These are phyloP conservation scores for Pseudogymnoascus sp. DNA, from an alignment of 2,329 filamentous ascomycete genomes.

Conservation along the genomic window DNA sequence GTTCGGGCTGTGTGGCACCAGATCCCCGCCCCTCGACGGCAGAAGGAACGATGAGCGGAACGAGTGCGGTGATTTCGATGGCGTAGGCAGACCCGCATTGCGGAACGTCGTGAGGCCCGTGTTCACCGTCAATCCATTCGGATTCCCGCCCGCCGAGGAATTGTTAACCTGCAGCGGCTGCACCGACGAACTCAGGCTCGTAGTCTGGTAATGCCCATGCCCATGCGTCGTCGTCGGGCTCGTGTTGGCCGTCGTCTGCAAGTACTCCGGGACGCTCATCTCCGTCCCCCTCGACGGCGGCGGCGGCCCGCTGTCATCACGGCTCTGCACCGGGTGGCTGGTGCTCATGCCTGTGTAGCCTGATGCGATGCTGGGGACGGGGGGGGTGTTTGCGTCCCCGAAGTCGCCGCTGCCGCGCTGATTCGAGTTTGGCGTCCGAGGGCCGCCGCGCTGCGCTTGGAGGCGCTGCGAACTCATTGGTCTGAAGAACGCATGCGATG, in stretches of 20 bases:
- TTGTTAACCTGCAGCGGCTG: constrained; percentile 52
- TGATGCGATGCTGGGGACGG: constrained; percentile 35
- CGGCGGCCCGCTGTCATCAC: constrained; percentile 45
- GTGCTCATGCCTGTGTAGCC: constrained; percentile 44
- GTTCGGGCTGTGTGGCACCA: constrained; percentile 39
- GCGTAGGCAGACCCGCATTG: constrained; percentile 45
- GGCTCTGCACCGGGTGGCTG: constrained; percentile 37
- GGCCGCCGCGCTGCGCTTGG: constrained; percentile 72
- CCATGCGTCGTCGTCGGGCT: constrained; percentile 64
- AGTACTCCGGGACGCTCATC: constrained; percentile 59
- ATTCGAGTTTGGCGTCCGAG: constrained; percentile 34
- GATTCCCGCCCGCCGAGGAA: constrained; percentile 12
- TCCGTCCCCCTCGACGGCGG: constrained; percentile 74
- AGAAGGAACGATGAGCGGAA: constrained; percentile 70
- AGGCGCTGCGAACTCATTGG: constrained; percentile 95
- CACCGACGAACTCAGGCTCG: constrained; percentile 69
- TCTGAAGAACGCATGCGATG: constrained; percentile 85
- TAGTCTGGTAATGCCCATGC: constrained; percentile 45
- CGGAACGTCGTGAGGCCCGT: constrained; percentile 52
- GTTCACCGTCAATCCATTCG: constrained; percentile 44
- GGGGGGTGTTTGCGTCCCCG: constrained; percentile 34
- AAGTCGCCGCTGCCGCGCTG: constrained; percentile 31
- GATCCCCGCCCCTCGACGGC: constrained; percentile 44
- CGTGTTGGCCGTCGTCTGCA: constrained; percentile 54
- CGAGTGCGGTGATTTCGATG: constrained; percentile 64